Conservation (phyloP, 2,329 filamentous ascomycete genomes). For the Apiospora saccharicola region DNA sequence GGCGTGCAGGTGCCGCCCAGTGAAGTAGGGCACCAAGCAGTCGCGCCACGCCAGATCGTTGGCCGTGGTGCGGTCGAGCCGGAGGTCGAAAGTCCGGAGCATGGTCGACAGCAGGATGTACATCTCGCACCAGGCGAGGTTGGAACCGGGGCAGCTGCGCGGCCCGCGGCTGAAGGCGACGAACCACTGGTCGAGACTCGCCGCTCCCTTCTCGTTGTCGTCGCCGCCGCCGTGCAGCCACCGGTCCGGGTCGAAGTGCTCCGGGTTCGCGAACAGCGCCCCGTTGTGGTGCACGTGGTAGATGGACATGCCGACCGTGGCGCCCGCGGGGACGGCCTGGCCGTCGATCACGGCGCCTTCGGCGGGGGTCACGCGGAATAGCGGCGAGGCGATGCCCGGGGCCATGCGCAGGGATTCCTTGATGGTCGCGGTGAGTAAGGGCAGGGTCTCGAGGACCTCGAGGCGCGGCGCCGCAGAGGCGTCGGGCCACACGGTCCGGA, state of each 20-base stretch:
- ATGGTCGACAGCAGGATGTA: conserved; percentile 24
- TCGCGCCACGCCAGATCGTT: conserved; percentile 23
- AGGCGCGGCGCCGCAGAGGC: conserved; percentile 7
- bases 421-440: conserved; percentile 24
- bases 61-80: conserved; percentile 19
- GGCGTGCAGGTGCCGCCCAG: conserved; percentile 4
- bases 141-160: conserved; percentile 23
- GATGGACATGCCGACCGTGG: conserved; percentile 26
- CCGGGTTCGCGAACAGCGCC: conserved; percentile 20
- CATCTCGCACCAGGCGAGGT: conserved; percentile 25
- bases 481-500: conserved; percentile 16
- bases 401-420: conserved; percentile 26
- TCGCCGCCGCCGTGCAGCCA: background rate
- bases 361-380: conserved; percentile 18
- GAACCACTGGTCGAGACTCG: conserved; percentile 6
- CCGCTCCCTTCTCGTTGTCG: background rate
- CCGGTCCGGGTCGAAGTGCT: conserved; percentile 24
- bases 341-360: conserved; percentile 15
- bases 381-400: conserved; percentile 22
- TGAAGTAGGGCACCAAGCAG: conserved; percentile 22
- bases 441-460: conserved; percentile 25
- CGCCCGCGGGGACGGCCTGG: conserved; percentile 21
- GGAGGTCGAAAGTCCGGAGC: conserved; percentile 16
- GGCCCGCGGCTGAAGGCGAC: conserved; percentile 26
- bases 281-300: conserved; percentile 22